These are phyloP conservation scores for Candida sanyaensis DNA, from an alignment of 1,139 yeast species.

Conservation along the genomic window DNA sequence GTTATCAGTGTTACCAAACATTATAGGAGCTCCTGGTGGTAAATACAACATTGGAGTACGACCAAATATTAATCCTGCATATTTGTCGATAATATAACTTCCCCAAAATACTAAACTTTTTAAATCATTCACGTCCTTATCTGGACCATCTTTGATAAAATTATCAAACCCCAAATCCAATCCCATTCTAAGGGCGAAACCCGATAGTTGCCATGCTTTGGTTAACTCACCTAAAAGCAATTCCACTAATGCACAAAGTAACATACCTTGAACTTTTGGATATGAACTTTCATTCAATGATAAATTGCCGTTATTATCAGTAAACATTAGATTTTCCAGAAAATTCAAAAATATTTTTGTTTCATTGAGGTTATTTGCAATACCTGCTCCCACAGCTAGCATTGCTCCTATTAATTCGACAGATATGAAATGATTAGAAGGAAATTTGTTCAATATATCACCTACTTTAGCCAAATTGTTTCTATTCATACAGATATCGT, in stretches of 20 bases:
- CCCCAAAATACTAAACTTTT: slow-evolving; percentile 11
- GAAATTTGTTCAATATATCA: slow-evolving; percentile 6
- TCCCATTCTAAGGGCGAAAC: slow-evolving; percentile 14
- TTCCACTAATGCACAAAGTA: slow-evolving; percentile 10
- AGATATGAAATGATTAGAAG: slow-evolving; percentile 11
- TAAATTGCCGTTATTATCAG: slow-evolving; percentile 1
- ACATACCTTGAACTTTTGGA: slow-evolving; percentile 10
- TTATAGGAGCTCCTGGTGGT: slow-evolving; percentile 1
- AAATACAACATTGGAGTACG: slow-evolving; percentile 11
- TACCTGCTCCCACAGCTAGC: slow-evolving; percentile 9
- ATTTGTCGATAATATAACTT: slow-evolving; percentile 11
- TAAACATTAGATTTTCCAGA: slow-evolving; percentile 6
- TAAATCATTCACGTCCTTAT: slow-evolving; percentile 6
- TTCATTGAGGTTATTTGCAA: slow-evolving; percentile 6
- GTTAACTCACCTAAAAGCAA: slow-evolving; percentile 12
- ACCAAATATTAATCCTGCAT: slow-evolving; percentile 12
- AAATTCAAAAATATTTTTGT: slow-evolving; percentile 7
- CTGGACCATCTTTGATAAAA: slow-evolving; percentile 6
- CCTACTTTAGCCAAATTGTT: not conserved
- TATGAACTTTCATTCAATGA: slow-evolving; percentile 8
- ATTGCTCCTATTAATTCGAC: slow-evolving; percentile 11
- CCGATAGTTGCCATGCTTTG: slow-evolving; percentile 12
- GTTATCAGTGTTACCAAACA: slow-evolving; percentile 1
- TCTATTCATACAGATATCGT: slow-evolving; percentile 5
- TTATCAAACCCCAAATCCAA: slow-evolving; percentile 12